Percentiles rank a stretch among this genome's conserved stretches.
Evolutionary conservation across 1,284 basidiomycete genomes (phyloP).

Genomic region (Rhodotorula glutinis): DNA sequence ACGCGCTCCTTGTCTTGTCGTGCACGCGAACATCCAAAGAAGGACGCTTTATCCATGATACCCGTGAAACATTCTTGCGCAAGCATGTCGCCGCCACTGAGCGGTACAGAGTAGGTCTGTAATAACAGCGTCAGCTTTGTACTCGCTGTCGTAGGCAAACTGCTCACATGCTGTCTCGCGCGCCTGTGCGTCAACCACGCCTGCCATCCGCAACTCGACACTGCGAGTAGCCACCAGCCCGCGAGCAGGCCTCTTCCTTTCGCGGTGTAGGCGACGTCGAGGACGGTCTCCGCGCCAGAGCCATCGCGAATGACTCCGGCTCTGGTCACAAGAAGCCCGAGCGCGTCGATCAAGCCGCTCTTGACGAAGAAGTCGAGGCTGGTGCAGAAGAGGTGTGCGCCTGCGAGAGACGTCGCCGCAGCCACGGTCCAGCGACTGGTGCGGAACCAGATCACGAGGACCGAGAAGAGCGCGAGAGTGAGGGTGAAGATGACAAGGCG

Average conservation of each 20-base stretch:
- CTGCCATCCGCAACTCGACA: slow-evolving; percentile 28
- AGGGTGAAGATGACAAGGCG: slow-evolving; percentile 18
- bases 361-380: slow-evolving; percentile 61
- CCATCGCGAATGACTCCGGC: slow-evolving; percentile 53
- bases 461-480: neutral
- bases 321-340: slow-evolving; percentile 67
- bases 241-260: slow-evolving; percentile 25
- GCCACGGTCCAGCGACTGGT: neutral
- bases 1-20: too few relatives aligned
- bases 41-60: too few relatives aligned
- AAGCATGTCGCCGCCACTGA: too few relatives aligned
- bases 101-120: too few relatives aligned
- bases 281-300: slow-evolving; percentile 45
- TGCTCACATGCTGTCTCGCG: slow-evolving; percentile 45
- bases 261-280: slow-evolving; percentile 6
- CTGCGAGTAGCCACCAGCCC: slow-evolving; percentile 23
- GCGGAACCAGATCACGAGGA: neutral
- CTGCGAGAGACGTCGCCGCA: slow-evolving; percentile 2
- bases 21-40: too few relatives aligned
- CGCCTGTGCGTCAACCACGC: slow-evolving; percentile 37
- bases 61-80: too few relatives aligned
- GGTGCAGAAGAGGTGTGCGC: slow-evolving; percentile 20
- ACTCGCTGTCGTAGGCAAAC: too few relatives aligned
- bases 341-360: slow-evolving; percentile 32
- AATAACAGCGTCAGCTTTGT: too few relatives aligned